Base-by-base conservation (phyloP, 2,329 filamentous ascomycete genomes). In the Colletotrichum nymphaeae region DNA sequence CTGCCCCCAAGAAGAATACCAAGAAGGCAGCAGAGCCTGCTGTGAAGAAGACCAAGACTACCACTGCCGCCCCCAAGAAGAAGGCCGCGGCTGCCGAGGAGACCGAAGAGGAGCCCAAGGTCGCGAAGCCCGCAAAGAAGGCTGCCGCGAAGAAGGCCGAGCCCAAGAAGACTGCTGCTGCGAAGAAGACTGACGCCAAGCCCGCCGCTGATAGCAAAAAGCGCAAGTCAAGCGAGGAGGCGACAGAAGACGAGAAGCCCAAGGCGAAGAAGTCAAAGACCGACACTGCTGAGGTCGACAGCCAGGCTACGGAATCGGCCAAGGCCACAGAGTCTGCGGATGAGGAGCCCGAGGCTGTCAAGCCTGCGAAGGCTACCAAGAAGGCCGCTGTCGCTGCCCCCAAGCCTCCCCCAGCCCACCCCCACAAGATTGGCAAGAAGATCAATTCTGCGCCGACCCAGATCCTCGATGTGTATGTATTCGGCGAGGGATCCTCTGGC, bases 401-500 rank as follows among this genome's bases (percentile, higher is more conserved):
- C 26, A 70, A 74, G 37, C 55, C 68, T 63, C 65, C 66, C 28
- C 63, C 69, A 7, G 69, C 64, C 28, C 58, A 70, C 53, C 67
- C 69, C 22, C 74, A 75, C 64, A 74, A 67, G 46, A 74, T 76
- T 52, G 76, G 76, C 68, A 72, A 62, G 57, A 81, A 81, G 78
- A 77, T 80, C 74, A 95, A 95, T 81, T 80, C 88, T 28, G 86
- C 88, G 19, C 93, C 93, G 5, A 90, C 87, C 0, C 82, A 90
- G 76, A 85, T 86, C 30, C 87, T 97, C 72, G 91, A 95, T 78
- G 86, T 97, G 72, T 96, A 92, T 79, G 93, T 95, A 65, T 96
- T 94, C 78, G 94, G 94, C 65, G 93, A 95, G 81, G 94, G 94
- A 49, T 89, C 89, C 74, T 92, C 91, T n/a, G 94, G 94, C 76